A percentile compares a stretch with the other conserved stretches of the same genome.
These are phyloP conservation scores for Colletotrichum sojae DNA, from an alignment of 2,329 filamentous ascomycete species.

Conservation along the genomic window DNA sequence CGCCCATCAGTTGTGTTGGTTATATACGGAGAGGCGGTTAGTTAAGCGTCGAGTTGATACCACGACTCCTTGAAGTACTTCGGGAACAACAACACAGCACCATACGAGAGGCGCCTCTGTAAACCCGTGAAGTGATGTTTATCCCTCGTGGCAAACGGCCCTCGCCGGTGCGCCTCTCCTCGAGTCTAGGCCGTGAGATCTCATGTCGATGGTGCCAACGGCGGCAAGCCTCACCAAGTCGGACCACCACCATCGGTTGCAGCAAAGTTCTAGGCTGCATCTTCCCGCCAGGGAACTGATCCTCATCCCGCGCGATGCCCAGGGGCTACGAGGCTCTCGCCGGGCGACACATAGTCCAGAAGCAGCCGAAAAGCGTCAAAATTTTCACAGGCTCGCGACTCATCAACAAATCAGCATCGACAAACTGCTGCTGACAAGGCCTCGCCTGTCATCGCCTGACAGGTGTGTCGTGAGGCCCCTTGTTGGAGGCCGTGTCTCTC, in stretches of 20 bases:
- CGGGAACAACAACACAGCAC: too few species aligned
- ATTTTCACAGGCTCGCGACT: background rate
- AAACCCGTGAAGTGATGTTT: background rate
- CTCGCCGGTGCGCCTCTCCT: background rate
- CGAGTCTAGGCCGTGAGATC: background rate
- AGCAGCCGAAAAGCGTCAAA: background rate
- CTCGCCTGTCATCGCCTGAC: background rate
- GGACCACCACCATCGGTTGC: conserved; percentile 2
- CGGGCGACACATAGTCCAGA: background rate
- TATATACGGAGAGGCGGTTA: too few species aligned
- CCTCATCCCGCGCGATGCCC: conserved; percentile 22
- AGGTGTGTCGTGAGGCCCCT: too few species aligned
- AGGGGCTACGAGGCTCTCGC: background rate
- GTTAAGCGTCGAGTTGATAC: too few species aligned
- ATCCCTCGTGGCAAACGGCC: background rate
- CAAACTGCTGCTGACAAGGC: conserved; percentile 2
- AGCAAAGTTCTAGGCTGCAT: conserved; percentile 28
- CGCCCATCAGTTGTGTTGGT: too few species aligned
- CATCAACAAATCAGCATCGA: conserved; percentile 17
- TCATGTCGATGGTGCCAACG: background rate
- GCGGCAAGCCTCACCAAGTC: background rate
- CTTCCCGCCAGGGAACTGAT: conserved; percentile 7
- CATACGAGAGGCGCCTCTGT: background rate
- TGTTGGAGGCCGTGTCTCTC: background rate
- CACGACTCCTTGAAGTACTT: too few species aligned